Evolutionary conservation across 768 basidiomycete species (phyloP).

Genomic region (Ramaria rubella): DNA sequence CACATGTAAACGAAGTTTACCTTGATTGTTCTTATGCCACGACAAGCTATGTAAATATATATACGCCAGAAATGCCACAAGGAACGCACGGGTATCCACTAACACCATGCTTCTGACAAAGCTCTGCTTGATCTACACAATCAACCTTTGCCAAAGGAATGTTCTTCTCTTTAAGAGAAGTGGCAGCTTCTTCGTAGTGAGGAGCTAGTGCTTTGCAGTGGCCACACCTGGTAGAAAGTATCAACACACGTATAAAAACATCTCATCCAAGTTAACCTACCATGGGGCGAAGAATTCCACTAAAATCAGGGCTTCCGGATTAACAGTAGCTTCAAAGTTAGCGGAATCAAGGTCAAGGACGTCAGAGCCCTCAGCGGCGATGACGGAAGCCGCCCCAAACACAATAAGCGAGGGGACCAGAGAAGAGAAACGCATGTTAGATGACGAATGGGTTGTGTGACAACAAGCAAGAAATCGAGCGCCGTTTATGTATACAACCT

Average conservation of each 20-base stretch:
- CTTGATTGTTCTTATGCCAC: constrained; percentile 13
- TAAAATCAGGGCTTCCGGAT: constrained; percentile 65
- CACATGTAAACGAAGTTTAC: background rate
- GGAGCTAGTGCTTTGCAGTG: constrained; percentile 96
- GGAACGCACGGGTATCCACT: constrained; percentile 86
- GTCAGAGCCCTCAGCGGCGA: constrained; percentile 62
- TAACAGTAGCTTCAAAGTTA: constrained; percentile 62
- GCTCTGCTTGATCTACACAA: constrained; percentile 89
- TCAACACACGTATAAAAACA: background rate
- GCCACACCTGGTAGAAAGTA: constrained; percentile 58
- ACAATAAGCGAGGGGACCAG: constrained; percentile 45
- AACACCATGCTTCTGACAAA: constrained; percentile 83
- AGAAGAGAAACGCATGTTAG: constrained; percentile 58
- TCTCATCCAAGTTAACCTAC: constrained; percentile 30
- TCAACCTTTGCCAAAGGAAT: constrained; percentile 96
- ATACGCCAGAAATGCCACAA: background rate
- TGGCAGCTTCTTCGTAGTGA: constrained; percentile 91
- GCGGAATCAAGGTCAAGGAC: constrained; percentile 69
- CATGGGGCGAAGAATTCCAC: constrained; percentile 96
- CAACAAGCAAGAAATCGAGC: constrained; percentile 12
- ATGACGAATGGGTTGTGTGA: constrained; percentile 16
- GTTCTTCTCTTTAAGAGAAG: constrained; percentile 79
- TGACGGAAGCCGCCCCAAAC: constrained; percentile 44
- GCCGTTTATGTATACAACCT: constrained; percentile 1
- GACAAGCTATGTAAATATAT: background rate